phyloP scores from a whole-genome alignment of 768 basidiomycete species.

The Kwoniella bestiolae region DNA sequence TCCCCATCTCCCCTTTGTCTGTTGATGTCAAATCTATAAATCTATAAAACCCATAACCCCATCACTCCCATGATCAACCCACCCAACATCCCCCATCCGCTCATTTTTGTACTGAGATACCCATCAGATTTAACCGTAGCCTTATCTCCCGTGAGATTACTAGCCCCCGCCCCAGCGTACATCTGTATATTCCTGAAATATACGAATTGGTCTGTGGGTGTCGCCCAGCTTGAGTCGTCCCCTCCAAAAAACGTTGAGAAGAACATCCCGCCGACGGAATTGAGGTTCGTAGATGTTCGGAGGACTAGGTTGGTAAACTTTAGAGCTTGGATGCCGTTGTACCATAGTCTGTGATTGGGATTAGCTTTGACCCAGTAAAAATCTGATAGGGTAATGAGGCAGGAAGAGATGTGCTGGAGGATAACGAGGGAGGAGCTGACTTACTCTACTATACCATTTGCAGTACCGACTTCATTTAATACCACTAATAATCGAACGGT shows the following conservation, averaged over 20 bases:
- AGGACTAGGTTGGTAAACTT: conserved; percentile 69
- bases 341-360: conserved; percentile 37
- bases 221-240: conserved; percentile 71
- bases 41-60: conserved; percentile 2
- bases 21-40: neutral
- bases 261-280: conserved; percentile 69
- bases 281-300: conserved; percentile 64
- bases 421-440: conserved; percentile 51
- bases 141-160: conserved; percentile 29
- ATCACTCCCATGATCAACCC: neutral
- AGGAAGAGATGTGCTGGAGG: neutral
- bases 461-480: conserved; percentile 68
- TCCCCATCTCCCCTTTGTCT: neutral
- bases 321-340: conserved; percentile 70
- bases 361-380: too few species aligned
- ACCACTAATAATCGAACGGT: conserved; percentile 67
- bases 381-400: too few species aligned
- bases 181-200: conserved; percentile 73
- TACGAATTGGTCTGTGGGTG: conserved; percentile 68
- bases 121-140: neutral
- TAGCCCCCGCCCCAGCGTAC: conserved; percentile 36
- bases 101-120: neutral
- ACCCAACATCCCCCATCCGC: conserved; percentile 3
- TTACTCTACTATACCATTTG: conserved; percentile 74
- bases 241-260: conserved; percentile 92